Base-by-base conservation (phyloP, 139 green algal genomes). In the Coccomyxa sp. region DNA sequence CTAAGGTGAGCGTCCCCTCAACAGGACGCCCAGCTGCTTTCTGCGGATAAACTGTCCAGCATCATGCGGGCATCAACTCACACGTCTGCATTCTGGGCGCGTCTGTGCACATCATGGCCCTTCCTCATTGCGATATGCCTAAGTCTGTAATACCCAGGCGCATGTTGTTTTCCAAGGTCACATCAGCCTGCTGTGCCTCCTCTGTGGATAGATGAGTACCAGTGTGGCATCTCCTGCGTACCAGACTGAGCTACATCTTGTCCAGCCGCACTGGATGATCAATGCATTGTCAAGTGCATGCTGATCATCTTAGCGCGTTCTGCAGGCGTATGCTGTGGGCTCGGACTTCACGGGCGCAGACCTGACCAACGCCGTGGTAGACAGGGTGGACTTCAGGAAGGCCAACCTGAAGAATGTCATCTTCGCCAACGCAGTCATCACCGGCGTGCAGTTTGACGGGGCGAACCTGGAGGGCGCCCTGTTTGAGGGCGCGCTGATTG, bases 401-500 rank as follows among this genome's bases (percentile, higher is more conserved):
- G 89, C 92, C 44, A 94, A 96, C 78, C 70, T 96, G 38, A 82
- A 38, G 27, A 81, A 80, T 6, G 84, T 82, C n/a, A 91, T 90
- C 35, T 92, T 95, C 39, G 72, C 77, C 37, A 96, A 96, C 75
- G 82, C 90, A 0, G 85, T 91, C 40, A 78, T 91, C 68, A 90
- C 86, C 2, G 86, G 92, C 27, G 79, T 86, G 22, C 92, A 80
- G 1, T 98, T 95, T 55, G 75, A 89, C 18, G 90, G 84, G 29
- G 87, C 96, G 24, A 90, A 98, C 81, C 78, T 99, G 55, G 86
- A 85, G 29, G 91, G 80, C 7, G 87, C 87, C 6, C 76, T 87
- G 40, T 99, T 97, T 87, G 95, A 98, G 82, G 94, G 98, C 75
- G 96, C 94, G 6, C 85, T 99, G 16, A 96, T 99, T 38, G 91